phyloP scores from a whole-genome alignment of 192 early-diverging fungal species.

The Gamsiella multidivaricata region DNA sequence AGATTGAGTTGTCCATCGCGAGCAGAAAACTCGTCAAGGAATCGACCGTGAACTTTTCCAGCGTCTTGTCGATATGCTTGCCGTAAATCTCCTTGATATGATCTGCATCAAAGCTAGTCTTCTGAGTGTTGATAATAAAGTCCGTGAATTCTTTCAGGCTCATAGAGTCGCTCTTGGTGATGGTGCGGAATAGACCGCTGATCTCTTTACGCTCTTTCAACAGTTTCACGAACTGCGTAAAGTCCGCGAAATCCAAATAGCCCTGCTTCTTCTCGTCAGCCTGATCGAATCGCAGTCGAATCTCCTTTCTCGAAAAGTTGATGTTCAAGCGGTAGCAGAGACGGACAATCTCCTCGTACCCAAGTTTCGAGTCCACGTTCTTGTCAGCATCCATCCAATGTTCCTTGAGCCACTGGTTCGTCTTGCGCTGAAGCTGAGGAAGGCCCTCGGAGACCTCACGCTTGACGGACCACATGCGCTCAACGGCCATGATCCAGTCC shows the following conservation, averaged over 20 bases:
- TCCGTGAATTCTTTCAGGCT: slow-evolving; percentile 63
- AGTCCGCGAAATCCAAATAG: slow-evolving; percentile 63
- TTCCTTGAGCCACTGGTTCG: slow-evolving; percentile 55
- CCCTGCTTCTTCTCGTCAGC: slow-evolving; percentile 65
- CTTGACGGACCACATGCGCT: slow-evolving; percentile 53
- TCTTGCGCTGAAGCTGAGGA: slow-evolving; percentile 49
- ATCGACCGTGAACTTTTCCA: slow-evolving; percentile 67
- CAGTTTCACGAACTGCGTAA: slow-evolving; percentile 69
- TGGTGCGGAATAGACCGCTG: slow-evolving; percentile 60
- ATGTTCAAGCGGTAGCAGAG: slow-evolving; percentile 70
- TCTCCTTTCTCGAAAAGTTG: slow-evolving; percentile 67
- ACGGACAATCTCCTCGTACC: slow-evolving; percentile 54
- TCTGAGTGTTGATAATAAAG: slow-evolving; percentile 69
- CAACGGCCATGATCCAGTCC: slow-evolving; percentile 55
- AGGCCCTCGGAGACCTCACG: slow-evolving; percentile 52
- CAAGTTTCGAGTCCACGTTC: slow-evolving; percentile 54
- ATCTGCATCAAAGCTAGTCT: slow-evolving; percentile 57
- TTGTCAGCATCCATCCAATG: slow-evolving; percentile 62
- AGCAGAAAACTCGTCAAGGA: slow-evolving; percentile 74
- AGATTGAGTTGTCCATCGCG: slow-evolving; percentile 69
- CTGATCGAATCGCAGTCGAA: slow-evolving; percentile 71
- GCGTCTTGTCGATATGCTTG: slow-evolving; percentile 61
- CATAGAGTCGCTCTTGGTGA: slow-evolving; percentile 55
- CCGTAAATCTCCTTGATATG: slow-evolving; percentile 66
- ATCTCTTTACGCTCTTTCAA: slow-evolving; percentile 73